A percentile compares a stretch with the other conserved stretches of the same genome.
Evolutionary conservation across 2,329 filamentous ascomycete genomes (phyloP).

Genomic region (Leptographium galeiforme): DNA sequence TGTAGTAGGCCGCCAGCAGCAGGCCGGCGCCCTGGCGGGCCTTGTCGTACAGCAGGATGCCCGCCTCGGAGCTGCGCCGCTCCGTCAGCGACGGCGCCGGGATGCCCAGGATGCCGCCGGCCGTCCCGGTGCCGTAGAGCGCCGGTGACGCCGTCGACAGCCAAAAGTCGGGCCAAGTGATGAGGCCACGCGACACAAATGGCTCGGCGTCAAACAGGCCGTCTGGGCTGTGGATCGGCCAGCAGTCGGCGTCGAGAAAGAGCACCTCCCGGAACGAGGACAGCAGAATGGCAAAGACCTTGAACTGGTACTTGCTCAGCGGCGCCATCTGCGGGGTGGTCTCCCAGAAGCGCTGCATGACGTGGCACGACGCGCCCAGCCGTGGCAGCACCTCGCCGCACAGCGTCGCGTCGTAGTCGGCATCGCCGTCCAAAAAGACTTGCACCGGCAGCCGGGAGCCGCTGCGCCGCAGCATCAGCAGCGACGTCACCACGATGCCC

Average conservation of each 20-base stretch:
- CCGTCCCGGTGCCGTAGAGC: conserved; percentile 23
- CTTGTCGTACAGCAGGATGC: conserved; percentile 35
- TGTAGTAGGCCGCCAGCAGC: conserved; percentile 39
- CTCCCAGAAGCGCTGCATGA: conserved; percentile 17
- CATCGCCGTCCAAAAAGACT: conserved; percentile 20
- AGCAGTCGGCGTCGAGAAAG: conserved; percentile 44
- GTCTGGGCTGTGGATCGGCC: conserved; percentile 26
- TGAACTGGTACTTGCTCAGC: conserved; percentile 37
- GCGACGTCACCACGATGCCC: conserved; percentile 33
- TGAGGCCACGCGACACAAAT: conserved; percentile 35
- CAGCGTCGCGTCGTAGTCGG: conserved; percentile 17
- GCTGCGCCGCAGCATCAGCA: conserved; percentile 36
- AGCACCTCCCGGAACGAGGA: conserved; percentile 45
- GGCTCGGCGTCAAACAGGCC: conserved; percentile 35
- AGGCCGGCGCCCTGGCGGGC: conserved; percentile 29
- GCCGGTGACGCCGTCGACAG: conserved; percentile 24
- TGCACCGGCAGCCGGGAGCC: conserved; percentile 35
- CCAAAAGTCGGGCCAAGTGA: conserved; percentile 46
- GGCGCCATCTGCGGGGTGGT: conserved; percentile 9
- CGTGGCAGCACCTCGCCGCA: conserved; percentile 18
- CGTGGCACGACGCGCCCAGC: conserved; percentile 19
- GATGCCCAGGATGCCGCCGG: conserved; percentile 20
- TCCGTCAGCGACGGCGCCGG: conserved; percentile 17
- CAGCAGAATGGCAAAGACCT: conserved; percentile 42
- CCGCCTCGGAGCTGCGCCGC: conserved; percentile 29